Percentiles rank a stretch among this genome's conserved stretches.
phyloP scores from a whole-genome alignment of 805 yeast species.

The Kluyveromyces aestuarii region DNA sequence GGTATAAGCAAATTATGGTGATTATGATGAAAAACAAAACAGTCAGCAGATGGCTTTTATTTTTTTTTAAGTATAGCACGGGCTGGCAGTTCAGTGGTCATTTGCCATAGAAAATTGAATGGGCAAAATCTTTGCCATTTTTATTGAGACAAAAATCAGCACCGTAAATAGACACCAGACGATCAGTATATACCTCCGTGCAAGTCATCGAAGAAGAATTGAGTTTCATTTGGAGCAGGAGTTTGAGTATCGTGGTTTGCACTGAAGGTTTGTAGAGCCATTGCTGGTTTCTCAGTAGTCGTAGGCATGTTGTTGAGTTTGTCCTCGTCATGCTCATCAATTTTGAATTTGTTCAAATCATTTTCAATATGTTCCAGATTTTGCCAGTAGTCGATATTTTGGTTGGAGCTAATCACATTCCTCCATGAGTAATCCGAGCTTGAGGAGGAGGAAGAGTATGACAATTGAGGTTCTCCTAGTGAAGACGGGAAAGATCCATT shows the following conservation, averaged over 20 bases:
- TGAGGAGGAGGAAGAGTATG: constrained; percentile 1
- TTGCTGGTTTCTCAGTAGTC: neutral
- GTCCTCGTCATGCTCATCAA: constrained; percentile 9
- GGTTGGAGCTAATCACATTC: neutral
- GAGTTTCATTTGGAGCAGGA: constrained; percentile 5
- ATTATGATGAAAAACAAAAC: too few species aligned
- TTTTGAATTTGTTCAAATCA: constrained; percentile 9
- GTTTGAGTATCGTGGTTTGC: neutral
- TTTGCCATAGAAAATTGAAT: too few species aligned
- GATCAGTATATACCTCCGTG: constrained; percentile 3
- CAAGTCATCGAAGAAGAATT: constrained; percentile 10
- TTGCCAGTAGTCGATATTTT: constrained; percentile 1
- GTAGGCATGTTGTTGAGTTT: neutral
- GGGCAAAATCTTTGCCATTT: too few species aligned
- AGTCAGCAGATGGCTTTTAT: too few species aligned
- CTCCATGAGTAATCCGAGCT: constrained; percentile 1
- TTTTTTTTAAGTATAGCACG: too few species aligned
- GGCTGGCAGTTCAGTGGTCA: too few species aligned
- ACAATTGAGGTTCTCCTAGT: neutral
- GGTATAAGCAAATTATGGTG: too few species aligned
- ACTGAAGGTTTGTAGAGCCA: neutral
- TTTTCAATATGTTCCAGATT: constrained; percentile 5
- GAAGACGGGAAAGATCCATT: neutral
- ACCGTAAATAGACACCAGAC: neutral
- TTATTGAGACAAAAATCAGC: too few species aligned